Evolutionary conservation across 2,329 filamentous ascomycete genomes (phyloP), one percentile per base, ranked within the genome.

Genomic region (Xylaria sp.): DNA sequence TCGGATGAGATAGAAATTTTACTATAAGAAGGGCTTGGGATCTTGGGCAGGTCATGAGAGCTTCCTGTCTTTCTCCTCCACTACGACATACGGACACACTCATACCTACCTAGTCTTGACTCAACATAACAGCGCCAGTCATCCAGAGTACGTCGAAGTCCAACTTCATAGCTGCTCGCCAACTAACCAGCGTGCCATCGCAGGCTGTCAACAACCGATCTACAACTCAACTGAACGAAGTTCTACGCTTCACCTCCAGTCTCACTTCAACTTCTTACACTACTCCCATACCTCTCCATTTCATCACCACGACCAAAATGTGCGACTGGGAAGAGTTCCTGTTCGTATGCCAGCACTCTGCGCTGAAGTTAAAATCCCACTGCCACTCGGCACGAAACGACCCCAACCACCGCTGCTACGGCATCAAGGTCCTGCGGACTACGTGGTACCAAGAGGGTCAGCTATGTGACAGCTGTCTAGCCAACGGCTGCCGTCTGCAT

Each of bases 301-400:
- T 50, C 11, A 23, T 48, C 11, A 58, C 10, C 19, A 9, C 23
- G 23, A 30, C 39, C 67, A 76, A 66, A 44, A 90, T 90, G 87
- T 90, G 87, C 67, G 83, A 88, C 70, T 91, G 78, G 72, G 88
- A 92, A 70, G 83, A 86, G 63, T 88, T 88, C 66, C 72, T 83
- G 61, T 91, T 88, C 71, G 74, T 71, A 55, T 92, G 89, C 75
- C 78, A 78, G 35, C 88, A 91, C 74, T 79, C 78, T 4, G 75
- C 77, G 13, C 74, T 80, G 30, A 81, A 84, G 18, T 76, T 89
- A 35, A 84, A 86, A 69, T 85, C 83, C 23, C 82, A 90, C 73
- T 92, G 89, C 73, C 89, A 92, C 74, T 86, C 85, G 65, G 87
- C 89, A 4, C 85, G 89, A 60, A 90, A 89, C 70, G 85, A 91